Conservation (phyloP, 1,139 yeast genomes). For the Geotrichum klebahnii region DNA sequence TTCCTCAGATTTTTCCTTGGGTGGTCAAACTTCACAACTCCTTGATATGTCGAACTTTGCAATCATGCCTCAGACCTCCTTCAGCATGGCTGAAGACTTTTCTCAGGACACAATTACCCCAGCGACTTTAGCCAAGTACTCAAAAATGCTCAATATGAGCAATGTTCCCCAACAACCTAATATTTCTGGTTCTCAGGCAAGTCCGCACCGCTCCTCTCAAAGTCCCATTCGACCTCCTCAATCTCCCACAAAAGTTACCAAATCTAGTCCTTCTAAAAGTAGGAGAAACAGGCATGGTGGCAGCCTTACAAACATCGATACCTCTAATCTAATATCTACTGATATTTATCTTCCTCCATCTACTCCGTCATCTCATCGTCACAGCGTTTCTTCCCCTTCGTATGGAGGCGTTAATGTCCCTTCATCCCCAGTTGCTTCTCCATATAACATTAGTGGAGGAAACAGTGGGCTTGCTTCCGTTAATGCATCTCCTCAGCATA, state of each 20-base stretch:
- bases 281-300: slow-evolving; percentile 19
- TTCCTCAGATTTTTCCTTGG: neutral
- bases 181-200: slow-evolving; percentile 4
- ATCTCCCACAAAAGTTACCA: slow-evolving; percentile 19
- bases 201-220: slow-evolving; percentile 14
- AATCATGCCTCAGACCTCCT: slow-evolving; percentile 17
- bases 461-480: slow-evolving; percentile 19
- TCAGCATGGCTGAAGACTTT: slow-evolving; percentile 18
- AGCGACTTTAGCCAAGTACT: slow-evolving; percentile 32
- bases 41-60: slow-evolving; percentile 19
- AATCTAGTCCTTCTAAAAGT: slow-evolving; percentile 16
- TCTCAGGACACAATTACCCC: slow-evolving; percentile 29
- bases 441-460: slow-evolving; percentile 13
- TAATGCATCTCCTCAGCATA: slow-evolving; percentile 17
- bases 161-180: slow-evolving; percentile 18
- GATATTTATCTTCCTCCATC: slow-evolving; percentile 24
- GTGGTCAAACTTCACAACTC: slow-evolving; percentile 5
- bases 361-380: slow-evolving; percentile 21
- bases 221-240: slow-evolving; percentile 18
- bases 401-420: slow-evolving; percentile 18
- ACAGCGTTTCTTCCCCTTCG: slow-evolving; percentile 19
- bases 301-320: slow-evolving; percentile 19
- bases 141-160: slow-evolving; percentile 25
- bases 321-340: slow-evolving; percentile 16
- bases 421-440: slow-evolving; percentile 19